A percentile compares a stretch with the other conserved stretches of the same genome.
These are phyloP conservation scores for Zostera marina DNA, from an alignment of 116 monocot genomes.

Conservation along the genomic window DNA sequence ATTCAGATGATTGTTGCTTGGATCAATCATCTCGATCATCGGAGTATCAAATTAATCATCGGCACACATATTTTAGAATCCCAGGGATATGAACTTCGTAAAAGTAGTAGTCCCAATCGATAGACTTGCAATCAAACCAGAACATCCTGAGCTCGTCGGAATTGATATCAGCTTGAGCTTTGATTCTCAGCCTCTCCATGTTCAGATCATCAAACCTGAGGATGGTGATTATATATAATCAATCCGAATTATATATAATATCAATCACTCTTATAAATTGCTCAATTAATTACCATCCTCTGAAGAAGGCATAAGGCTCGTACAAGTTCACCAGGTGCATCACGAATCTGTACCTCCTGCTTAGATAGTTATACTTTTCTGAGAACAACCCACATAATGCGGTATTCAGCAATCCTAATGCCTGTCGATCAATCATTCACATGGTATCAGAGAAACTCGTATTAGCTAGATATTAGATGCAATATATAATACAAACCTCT, in stretches of 20 bases:
- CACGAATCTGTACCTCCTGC: conserved; percentile 17
- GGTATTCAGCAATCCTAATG: conserved; percentile 19
- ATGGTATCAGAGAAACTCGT: too few species aligned
- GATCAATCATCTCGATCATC: too few species aligned
- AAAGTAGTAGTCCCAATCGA: conserved; percentile 46
- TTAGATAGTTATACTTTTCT: conserved; percentile 10
- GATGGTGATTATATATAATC: neutral
- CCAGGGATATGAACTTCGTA: conserved; percentile 33
- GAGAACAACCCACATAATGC: conserved; percentile 11
- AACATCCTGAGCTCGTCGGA: conserved; percentile 7
- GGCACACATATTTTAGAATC: conserved; percentile 20
- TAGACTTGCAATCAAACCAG: conserved; percentile 23
- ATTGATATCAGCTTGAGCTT: neutral
- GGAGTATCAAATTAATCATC: neutral
- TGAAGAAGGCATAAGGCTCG: conserved; percentile 34
- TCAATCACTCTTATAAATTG: too few species aligned
- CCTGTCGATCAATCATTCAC: too few species aligned
- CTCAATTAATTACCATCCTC: conserved; percentile 29
- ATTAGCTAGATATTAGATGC: too few species aligned
- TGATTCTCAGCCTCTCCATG: conserved; percentile 21
- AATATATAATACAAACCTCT: conserved; percentile 4
- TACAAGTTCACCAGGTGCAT: conserved; percentile 36
- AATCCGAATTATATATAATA: too few species aligned
- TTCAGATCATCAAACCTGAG: conserved; percentile 48
- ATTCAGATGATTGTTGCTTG: too few species aligned